A percentile compares a stretch with the other conserved stretches of the same genome.
phyloP scores from a whole-genome alignment of 208 protist species.

The Pavlovales sp. region DNA sequence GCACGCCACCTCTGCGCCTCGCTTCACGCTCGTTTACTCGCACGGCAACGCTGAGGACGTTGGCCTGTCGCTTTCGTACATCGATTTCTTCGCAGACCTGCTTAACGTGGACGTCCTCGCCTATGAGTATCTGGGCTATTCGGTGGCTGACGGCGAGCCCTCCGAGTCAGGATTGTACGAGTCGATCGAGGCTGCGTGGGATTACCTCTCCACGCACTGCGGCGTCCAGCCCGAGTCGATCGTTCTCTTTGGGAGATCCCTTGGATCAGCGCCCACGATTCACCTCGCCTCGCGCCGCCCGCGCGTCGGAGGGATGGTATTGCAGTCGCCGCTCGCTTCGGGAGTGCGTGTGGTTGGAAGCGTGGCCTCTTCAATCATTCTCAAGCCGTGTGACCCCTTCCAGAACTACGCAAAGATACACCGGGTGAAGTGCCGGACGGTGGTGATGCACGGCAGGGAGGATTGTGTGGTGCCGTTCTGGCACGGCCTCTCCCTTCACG shows the following conservation, averaged over 20 bases:
- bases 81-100: neutral
- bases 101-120: conserved; percentile 22
- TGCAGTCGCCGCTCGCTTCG: neutral
- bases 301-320: neutral
- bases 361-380: neutral
- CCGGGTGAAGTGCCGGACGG: neutral
- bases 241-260: neutral
- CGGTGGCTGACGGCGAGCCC: neutral
- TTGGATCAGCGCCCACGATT: neutral
- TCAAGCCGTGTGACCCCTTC: neutral
- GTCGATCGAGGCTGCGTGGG: neutral
- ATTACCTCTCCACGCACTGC: neutral
- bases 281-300: neutral
- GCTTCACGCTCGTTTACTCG: neutral
- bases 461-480: neutral
- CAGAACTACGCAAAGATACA: neutral
- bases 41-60: conserved; percentile 39
- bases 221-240: neutral
- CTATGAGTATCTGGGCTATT: conserved; percentile 27
- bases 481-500: neutral
- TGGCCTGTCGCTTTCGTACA: neutral
- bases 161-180: neutral
- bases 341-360: neutral
- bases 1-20: too few species aligned
- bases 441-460: neutral